These are phyloP conservation scores for Avena atlantica DNA, from an alignment of 176 grass and related monocot species.

Conservation along the genomic window DNA sequence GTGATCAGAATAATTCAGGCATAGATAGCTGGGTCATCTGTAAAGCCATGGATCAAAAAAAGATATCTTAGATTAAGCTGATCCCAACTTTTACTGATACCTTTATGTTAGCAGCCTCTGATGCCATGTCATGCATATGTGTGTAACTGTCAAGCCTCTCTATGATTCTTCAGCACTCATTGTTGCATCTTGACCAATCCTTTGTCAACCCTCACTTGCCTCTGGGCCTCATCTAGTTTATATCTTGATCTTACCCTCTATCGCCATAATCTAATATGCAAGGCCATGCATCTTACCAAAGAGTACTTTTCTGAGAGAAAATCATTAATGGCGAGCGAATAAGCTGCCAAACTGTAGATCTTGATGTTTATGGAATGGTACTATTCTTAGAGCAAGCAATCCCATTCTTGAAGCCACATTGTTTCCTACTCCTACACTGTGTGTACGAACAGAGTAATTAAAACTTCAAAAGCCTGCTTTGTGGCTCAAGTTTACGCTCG, in stretches of 20 bases:
- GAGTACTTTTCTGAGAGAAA: not conserved
- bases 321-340: not conserved
- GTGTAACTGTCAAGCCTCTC: not conserved
- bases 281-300: not conserved
- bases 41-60: no score
- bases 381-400: no score
- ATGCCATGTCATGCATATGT: not conserved
- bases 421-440: no score
- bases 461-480: no score
- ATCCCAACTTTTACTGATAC: slow-evolving; percentile 19
- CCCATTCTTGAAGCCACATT: no score
- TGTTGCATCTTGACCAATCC: not conserved
- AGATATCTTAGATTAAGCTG: not conserved
- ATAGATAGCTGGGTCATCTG: no score
- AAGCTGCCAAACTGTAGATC: not conserved
- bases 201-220: not conserved
- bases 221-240: slow-evolving; percentile 2
- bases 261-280: slow-evolving; percentile 14
- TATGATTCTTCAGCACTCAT: slow-evolving; percentile 15
- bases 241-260: not conserved
- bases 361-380: not conserved
- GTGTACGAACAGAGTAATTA: no score
- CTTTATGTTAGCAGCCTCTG: not conserved
- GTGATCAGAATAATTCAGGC: no score
- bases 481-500: no score